phyloP scores from a whole-genome alignment of 495 filamentous ascomycete genomes.

The Staphylotrichum tortipilum region DNA sequence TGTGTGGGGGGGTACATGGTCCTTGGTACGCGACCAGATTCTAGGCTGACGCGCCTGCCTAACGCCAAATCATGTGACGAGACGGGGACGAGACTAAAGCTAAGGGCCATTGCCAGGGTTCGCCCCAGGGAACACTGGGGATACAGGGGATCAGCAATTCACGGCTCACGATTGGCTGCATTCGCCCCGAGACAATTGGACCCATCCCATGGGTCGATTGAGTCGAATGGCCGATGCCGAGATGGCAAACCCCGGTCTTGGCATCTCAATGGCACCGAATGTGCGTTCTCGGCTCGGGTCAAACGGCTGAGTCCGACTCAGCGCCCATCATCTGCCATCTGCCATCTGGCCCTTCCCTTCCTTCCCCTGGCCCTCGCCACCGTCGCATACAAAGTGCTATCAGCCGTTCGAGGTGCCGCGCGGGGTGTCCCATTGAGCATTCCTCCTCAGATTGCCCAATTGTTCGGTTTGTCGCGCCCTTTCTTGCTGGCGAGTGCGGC shows the following conservation, averaged over 20 bases:
- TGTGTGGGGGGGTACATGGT: neutral
- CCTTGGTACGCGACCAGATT: neutral
- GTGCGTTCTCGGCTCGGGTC: no score
- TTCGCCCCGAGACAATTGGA: neutral
- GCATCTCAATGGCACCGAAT: neutral
- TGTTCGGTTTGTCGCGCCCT: neutral
- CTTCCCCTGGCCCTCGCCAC: neutral
- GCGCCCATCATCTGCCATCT: no score
- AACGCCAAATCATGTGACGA: conserved; percentile 14
- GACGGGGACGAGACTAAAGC: neutral
- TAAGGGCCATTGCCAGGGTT: no score
- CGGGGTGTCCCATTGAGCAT: neutral
- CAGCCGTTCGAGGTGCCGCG: neutral
- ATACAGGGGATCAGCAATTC: no score
- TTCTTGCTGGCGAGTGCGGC: no score
- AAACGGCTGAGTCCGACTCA: no score
- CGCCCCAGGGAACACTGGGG: no score
- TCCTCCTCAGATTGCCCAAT: neutral
- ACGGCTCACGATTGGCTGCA: conserved; percentile 2
- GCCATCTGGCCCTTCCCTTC: conserved; percentile 1
- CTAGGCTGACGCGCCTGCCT: conserved; percentile 22
- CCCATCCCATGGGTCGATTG: no score
- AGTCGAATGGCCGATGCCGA: conserved; percentile 6
- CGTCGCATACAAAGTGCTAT: neutral
- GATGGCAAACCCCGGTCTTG: neutral